These are phyloP conservation scores for Periconia sp. DNA, from an alignment of 2,329 filamentous ascomycete species.

Conservation along the genomic window DNA sequence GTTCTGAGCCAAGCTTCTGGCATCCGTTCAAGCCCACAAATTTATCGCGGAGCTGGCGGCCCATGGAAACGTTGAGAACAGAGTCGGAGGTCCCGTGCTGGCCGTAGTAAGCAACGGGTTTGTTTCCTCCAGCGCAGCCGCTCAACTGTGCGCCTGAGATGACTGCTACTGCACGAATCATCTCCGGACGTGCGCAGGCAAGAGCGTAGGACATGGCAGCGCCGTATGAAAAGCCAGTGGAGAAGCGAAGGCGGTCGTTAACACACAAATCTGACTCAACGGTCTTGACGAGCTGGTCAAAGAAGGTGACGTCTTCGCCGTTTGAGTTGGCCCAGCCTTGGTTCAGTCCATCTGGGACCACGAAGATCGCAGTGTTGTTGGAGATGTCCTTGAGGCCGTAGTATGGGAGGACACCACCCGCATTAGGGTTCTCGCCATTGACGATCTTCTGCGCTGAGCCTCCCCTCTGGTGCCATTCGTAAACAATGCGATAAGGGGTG, in stretches of 20 bases:
- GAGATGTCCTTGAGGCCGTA: constrained; percentile 45
- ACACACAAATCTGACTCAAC: constrained; percentile 47
- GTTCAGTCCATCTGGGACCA: constrained; percentile 47
- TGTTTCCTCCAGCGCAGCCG: constrained; percentile 32
- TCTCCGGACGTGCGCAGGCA: constrained; percentile 44
- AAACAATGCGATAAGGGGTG: constrained; percentile 45
- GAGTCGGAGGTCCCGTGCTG: constrained; percentile 44
- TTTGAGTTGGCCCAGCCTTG: constrained; percentile 47
- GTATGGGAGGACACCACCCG: constrained; percentile 34
- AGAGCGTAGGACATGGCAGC: constrained; percentile 47
- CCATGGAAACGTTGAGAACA: constrained; percentile 37
- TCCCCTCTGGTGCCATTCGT: constrained; percentile 45
- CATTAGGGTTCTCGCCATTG: constrained; percentile 11
- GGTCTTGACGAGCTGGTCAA: constrained; percentile 43
- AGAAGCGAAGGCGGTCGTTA: constrained; percentile 45
- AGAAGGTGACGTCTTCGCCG: constrained; percentile 47
- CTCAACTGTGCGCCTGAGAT: constrained; percentile 16
- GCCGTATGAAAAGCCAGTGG: constrained; percentile 49
- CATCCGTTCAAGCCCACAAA: constrained; percentile 44
- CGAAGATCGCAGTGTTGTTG: constrained; percentile 44
- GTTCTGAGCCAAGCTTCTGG: constrained; percentile 18
- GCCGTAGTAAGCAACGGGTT: constrained; percentile 44
- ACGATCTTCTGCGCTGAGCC: constrained; percentile 44
- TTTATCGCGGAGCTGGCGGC: constrained; percentile 40
- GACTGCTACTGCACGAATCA: constrained; percentile 44